Evolutionary conservation across 1,284 basidiomycete genomes (phyloP), one percentile per base, ranked within the genome.

Genomic region (Meripilus lineatus): DNA sequence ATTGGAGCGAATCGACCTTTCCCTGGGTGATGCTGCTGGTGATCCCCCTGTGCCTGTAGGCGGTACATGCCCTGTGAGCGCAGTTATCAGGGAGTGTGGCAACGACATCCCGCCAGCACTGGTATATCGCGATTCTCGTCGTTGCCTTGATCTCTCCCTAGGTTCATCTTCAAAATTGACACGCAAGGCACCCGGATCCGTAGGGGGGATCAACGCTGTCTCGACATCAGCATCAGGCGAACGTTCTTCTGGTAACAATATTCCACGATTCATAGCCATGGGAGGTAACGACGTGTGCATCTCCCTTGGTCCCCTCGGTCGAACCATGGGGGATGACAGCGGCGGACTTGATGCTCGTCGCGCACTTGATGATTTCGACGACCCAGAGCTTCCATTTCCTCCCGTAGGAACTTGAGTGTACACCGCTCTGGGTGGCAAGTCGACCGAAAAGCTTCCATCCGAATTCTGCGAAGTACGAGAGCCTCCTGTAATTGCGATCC

Each of bases 391-490:
- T 4, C 52, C 45, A 38, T 59, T 54, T 17, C 52, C 53, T 30
- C 50, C 47, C 10, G 51, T 52, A 32, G 58, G 49, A 42, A 51
- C 52, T 13, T 44, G 45, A 17, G 45, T 37, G 17, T 51, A n/a
- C n/a, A n/a, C n/a, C n/a, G n/a, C n/a, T n/a, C n/a, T n/a, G n/a
- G n/a, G 35, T 8, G 61, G 61, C 8, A 63, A 50, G 26, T 58
- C 57, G 42, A 63, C 61, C 18, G 61, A 57, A 47, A 56, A 63
- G 48, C 59, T 61, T 24, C 61, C 61, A 42, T 63, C 59, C 38
- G 61, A 63, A 51, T 63, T 63, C 46, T 61, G 58, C 15, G 61
- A 59, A 21, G 56, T 57, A 38, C 53, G 52, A 28, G 56, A 49
- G 39, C 52, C 48, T 40, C 46, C 38, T 25, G 18, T 52, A 45